Conservation (phyloP, 148 eudicot genomes). For the Fagopyrum tataricum region DNA sequence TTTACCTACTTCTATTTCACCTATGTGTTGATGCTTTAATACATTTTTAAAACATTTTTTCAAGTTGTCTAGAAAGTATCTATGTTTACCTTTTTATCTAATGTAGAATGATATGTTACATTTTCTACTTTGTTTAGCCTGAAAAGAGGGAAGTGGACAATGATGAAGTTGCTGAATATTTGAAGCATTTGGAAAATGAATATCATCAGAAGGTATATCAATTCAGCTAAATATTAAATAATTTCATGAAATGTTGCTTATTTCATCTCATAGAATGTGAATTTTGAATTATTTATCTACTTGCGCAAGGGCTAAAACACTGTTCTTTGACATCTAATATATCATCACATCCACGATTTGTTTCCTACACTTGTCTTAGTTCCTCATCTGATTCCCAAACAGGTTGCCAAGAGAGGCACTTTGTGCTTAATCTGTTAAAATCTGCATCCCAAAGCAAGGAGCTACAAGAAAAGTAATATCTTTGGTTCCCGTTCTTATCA, state of each 20-base stretch:
- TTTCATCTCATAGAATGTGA: not conserved
- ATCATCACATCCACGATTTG: not conserved
- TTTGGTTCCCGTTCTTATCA: no score
- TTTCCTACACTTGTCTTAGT: not conserved
- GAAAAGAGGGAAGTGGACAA: conserved; percentile 30
- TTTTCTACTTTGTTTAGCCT: conserved; percentile 26
- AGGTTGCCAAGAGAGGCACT: conserved; percentile 38
- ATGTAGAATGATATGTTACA: not conserved
- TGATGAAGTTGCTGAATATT: conserved; percentile 32
- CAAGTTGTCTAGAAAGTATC: not conserved
- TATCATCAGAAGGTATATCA: conserved; percentile 43
- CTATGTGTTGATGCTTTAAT: not conserved
- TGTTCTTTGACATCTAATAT: not conserved
- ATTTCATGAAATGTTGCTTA: not conserved
- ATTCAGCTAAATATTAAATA: not conserved
- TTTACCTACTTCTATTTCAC: not conserved
- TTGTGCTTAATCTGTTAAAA: conserved; percentile 30
- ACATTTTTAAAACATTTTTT: not conserved
- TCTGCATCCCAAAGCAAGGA: conserved; percentile 34
- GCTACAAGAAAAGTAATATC: conserved; percentile 50
- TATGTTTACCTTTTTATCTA: not conserved
- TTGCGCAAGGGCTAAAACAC: not conserved
- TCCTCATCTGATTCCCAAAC: not conserved
- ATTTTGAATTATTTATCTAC: not conserved
- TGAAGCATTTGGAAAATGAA: conserved; percentile 28